Conservation (phyloP, 345 rosid species). For the Boechera divaricarpa region DNA sequence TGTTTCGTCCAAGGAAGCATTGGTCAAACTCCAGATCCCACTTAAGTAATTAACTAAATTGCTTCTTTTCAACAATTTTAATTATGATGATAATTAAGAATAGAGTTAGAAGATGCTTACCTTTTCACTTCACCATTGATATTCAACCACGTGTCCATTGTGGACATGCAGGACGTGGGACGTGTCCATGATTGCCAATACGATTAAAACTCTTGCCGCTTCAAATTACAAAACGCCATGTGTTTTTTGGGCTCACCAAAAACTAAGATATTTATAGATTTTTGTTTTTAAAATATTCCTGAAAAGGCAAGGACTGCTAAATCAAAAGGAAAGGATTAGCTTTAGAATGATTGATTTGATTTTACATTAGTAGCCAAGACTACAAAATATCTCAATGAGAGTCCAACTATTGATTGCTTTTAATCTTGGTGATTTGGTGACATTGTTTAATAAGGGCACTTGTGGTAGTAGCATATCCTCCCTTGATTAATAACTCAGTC, state of each 20-base stretch:
- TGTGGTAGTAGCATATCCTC: neutral
- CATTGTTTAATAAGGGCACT: neutral
- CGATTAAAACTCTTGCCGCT: conserved; percentile 39
- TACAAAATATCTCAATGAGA: conserved; percentile 31
- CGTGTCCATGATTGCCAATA: conserved; percentile 31
- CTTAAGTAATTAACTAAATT: conserved; percentile 16
- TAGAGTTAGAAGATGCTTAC: conserved; percentile 1
- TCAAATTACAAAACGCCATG: conserved; percentile 19
- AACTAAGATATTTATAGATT: conserved; percentile 10
- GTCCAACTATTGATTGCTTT: neutral
- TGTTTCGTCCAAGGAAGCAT: conserved; percentile 33
- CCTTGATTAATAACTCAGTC: neutral
- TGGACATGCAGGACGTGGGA: conserved; percentile 5
- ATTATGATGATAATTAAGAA: conserved; percentile 11
- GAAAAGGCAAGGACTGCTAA: too few relatives aligned
- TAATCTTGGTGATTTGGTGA: neutral
- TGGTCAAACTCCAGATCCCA: conserved; percentile 22
- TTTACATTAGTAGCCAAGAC: neutral
- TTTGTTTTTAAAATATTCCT: conserved; percentile 10
- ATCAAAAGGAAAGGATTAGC: conserved; percentile 35
- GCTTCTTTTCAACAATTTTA: neutral
- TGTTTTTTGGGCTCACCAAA: conserved; percentile 21
- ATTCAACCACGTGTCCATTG: neutral
- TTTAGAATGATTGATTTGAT: conserved; percentile 12
- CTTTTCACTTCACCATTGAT: conserved; percentile 5